These are phyloP conservation scores for Tylopilus subfusipes DNA, from an alignment of 768 basidiomycete species.

Conservation along the genomic window DNA sequence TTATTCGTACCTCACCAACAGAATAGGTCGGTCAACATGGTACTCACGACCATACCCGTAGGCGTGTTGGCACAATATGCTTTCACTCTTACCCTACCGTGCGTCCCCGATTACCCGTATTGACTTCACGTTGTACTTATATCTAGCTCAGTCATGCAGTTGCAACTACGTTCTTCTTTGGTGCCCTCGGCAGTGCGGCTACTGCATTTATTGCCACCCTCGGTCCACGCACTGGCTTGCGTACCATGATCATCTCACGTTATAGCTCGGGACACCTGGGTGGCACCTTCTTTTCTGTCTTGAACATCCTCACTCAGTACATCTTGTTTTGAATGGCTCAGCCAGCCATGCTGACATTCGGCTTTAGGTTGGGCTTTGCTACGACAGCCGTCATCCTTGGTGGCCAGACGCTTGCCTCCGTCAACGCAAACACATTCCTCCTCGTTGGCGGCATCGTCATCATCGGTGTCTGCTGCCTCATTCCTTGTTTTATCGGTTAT, in stretches of 20 bases:
- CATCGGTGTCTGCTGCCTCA: conserved; percentile 38
- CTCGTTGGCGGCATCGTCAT: conserved; percentile 49
- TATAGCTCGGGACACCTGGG: conserved; percentile 49
- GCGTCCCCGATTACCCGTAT: conserved; percentile 14
- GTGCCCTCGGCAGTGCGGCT: conserved; percentile 39
- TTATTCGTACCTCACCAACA: background rate
- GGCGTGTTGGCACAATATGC: conserved; percentile 48
- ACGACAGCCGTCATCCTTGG: conserved; percentile 48
- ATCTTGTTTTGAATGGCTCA: background rate
- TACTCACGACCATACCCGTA: conserved; percentile 47
- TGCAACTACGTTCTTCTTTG: conserved; percentile 45
- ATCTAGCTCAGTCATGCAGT: conserved; percentile 36
- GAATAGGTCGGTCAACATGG: conserved; percentile 45
- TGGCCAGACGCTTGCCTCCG: conserved; percentile 47
- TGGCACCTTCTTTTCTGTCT: conserved; percentile 45
- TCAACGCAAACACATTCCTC: conserved; percentile 42
- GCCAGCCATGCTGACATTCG: background rate
- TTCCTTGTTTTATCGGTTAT: conserved; percentile 48
- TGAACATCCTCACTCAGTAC: conserved; percentile 55
- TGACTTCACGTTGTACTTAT: background rate
- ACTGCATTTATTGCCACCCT: conserved; percentile 54
- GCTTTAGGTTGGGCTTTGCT: conserved; percentile 43
- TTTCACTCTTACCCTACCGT: conserved; percentile 48
- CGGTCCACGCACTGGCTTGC: conserved; percentile 50
- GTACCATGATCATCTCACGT: conserved; percentile 52